Percentiles rank a stretch among this genome's conserved stretches.
Evolutionary conservation across 768 basidiomycete species (phyloP).

Genomic region (Wakefieldia striispora): DNA sequence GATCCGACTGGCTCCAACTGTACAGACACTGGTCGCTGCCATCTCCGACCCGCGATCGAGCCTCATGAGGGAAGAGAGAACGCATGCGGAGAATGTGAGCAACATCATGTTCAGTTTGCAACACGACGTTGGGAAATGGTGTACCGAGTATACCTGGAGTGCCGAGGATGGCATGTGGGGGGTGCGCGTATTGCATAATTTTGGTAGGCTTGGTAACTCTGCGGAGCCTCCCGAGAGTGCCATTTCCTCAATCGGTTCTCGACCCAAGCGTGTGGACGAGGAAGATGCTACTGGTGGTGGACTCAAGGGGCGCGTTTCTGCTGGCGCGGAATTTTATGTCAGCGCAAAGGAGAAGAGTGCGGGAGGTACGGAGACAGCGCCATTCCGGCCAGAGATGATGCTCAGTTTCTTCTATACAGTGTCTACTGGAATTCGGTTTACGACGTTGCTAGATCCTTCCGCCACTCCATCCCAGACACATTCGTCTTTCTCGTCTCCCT

Average conservation of each 20-base stretch:
- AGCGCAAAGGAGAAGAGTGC: constrained; percentile 92
- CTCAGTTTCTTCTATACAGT: constrained; percentile 44
- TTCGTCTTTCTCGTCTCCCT: constrained; percentile 35
- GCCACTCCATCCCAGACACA: constrained; percentile 52
- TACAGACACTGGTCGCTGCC: constrained; percentile 81
- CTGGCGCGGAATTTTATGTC: constrained; percentile 92
- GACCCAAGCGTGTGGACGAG: constrained; percentile 84
- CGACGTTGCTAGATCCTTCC: constrained; percentile 81
- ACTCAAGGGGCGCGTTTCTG: constrained; percentile 83
- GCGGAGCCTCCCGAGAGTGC: constrained; percentile 37
- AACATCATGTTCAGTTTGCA: constrained; percentile 84
- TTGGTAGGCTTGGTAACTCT: constrained; percentile 61
- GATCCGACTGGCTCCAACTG: constrained; percentile 70
- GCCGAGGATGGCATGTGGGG: constrained; percentile 96
- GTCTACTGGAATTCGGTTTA: constrained; percentile 92
- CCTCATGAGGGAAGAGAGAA: constrained; percentile 38
- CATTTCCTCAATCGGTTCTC: constrained; percentile 24
- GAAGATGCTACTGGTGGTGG: constrained; percentile 93
- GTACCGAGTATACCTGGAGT: constrained; percentile 92
- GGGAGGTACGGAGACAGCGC: constrained; percentile 54
- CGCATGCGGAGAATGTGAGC: constrained; percentile 49
- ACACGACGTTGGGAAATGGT: constrained; percentile 91
- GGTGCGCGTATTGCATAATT: constrained; percentile 84
- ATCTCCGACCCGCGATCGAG: constrained; percentile 76
- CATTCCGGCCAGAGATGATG: background rate